Evolutionary conservation across 192 early-diverging fungal genomes (phyloP).

Genomic region (Coemansia sp.): DNA sequence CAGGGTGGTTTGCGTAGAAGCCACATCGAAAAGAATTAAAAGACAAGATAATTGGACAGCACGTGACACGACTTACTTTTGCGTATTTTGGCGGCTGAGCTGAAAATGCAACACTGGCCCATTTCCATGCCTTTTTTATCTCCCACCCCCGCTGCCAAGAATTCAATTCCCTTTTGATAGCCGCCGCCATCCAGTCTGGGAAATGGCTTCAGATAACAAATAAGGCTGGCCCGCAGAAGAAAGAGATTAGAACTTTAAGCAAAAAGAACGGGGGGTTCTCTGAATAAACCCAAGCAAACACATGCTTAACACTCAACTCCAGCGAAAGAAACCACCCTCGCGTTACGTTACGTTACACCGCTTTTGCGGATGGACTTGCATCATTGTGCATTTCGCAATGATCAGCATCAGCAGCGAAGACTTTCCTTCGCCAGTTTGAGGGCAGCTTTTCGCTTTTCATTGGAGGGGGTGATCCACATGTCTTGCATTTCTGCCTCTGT

Average conservation of each 20-base stretch:
- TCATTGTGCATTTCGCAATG: background rate
- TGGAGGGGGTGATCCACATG: background rate
- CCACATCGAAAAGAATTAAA: background rate
- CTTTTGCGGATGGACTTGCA: background rate
- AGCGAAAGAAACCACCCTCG: no score
- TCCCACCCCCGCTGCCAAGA: no score
- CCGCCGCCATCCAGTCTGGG: no score
- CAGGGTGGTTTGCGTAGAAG: no score
- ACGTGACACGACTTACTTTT: background rate
- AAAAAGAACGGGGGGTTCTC: background rate
- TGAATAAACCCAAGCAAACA: background rate
- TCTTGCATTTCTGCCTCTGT: background rate
- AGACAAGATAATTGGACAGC: background rate
- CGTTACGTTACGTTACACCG: no score
- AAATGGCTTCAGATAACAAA: no score
- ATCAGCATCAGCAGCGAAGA: background rate
- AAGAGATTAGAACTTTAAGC: no score
- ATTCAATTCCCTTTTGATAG: no score
- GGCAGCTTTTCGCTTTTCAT: background rate
- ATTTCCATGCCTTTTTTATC: background rate
- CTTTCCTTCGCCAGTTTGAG: background rate
- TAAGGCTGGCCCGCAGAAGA: no score
- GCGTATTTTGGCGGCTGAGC: background rate
- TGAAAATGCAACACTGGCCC: background rate
- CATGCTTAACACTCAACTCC: no score